Base-by-base conservation (phyloP, 176 grass and related monocot genomes). In the Carex cristatella region DNA sequence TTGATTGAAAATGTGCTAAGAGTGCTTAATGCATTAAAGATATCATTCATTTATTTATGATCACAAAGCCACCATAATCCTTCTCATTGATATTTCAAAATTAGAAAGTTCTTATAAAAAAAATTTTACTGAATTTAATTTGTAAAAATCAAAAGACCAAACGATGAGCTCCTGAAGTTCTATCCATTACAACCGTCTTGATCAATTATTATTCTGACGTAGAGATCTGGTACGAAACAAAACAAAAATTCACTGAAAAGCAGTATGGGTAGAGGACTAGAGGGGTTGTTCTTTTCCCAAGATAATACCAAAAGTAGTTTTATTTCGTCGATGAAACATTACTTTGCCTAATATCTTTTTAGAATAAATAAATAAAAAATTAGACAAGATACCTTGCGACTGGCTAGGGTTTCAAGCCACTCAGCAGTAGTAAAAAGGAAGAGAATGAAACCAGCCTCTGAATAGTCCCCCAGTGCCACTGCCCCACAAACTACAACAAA, bases 371-470 rank as follows among this genome's bases (percentile, higher is more conserved):
- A 48, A 80, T 23, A 35, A 54, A 89, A 68, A 60, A 40, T 16
- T 38, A 73, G 32, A 38, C 23, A 81, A 79, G 76, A 42, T 7
- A 92, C 97, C 97, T 99, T 92, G 51, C 73, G 90, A 85, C 97
- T 94, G 0, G 97, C 93, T 87, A 86, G 86, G 81, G 90, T 92
- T 69, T 99, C 94, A 59, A 99, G 87, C 97, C 97, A 99, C 86
- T 96, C 91, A 46, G 97, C 97, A 81, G 87, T 91, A 58, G 88
- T 90, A 84, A 99, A 99, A 57, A 99, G 90, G 75, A 99, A 94
- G 40, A 99, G 88, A 28, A 99, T 99, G 84, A 92, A 91, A 18
- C 90, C 93, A 32, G 97, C 97, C 81, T 99, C 97, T 11, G 91
- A 82, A 49, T 94, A 96, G 84, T 99, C 97, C 66, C 86, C 74